Conservation (phyloP, 306 rosid species). For the Senna tora region DNA sequence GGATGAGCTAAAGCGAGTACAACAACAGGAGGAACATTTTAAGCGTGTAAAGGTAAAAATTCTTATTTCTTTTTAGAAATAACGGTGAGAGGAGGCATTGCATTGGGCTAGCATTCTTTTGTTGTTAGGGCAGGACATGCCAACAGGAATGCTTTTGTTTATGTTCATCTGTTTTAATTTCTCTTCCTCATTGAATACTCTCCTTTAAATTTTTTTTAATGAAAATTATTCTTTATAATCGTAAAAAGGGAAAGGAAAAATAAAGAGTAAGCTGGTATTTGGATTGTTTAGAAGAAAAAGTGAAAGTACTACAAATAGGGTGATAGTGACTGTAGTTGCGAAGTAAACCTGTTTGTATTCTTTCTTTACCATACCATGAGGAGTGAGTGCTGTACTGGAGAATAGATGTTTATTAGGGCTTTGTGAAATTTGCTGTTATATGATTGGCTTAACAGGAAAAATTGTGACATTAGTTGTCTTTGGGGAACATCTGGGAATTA, state of each 20-base stretch:
- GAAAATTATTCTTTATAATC: neutral
- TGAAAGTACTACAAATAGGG: slow-evolving; percentile 2
- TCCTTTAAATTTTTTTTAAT: neutral
- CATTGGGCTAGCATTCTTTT: neutral
- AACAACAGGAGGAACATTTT: slow-evolving; percentile 95
- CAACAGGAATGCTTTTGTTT: slow-evolving; percentile 3
- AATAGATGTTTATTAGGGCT: neutral
- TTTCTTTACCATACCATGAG: neutral
- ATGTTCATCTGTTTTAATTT: neutral
- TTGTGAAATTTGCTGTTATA: neutral
- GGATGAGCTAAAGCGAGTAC: slow-evolving; percentile 90
- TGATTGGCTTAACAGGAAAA: neutral
- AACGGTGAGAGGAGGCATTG: slow-evolving; percentile 12
- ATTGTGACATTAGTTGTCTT: neutral
- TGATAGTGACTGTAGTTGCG: neutral
- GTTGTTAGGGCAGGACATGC: neutral
- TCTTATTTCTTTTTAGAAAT: slow-evolving; percentile 22
- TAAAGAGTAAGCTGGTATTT: neutral
- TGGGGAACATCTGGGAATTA: neutral
- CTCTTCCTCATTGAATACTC: neutral
- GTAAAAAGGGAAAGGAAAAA: neutral
- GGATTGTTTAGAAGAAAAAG: slow-evolving; percentile 6
- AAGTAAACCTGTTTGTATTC: slow-evolving; percentile 4
- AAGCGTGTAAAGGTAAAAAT: slow-evolving; percentile 80
- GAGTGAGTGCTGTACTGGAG: too few relatives aligned